phyloP scores from a whole-genome alignment of 768 basidiomycete genomes.

The Holtermanniella nyarrowii region DNA sequence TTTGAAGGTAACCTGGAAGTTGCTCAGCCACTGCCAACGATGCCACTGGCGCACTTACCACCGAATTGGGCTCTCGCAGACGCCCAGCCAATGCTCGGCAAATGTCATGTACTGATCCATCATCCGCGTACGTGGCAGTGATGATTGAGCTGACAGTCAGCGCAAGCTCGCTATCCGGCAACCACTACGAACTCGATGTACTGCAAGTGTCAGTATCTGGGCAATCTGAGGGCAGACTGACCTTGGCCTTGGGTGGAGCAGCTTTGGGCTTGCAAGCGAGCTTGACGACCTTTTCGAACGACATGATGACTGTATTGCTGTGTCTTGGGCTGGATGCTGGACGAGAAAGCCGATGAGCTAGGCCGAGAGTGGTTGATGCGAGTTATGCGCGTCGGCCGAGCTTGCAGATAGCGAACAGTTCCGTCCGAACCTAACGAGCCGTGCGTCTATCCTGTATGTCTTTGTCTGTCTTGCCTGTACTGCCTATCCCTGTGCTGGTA shows the following conservation, averaged over 20 bases:
- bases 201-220: constrained; percentile 43
- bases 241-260: constrained; percentile 91
- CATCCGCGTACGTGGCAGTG: constrained; percentile 91
- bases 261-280: constrained; percentile 95
- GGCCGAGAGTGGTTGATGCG: too few species aligned
- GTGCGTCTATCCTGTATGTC: too few species aligned
- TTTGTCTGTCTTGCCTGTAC: too few species aligned
- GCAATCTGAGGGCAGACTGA: constrained; percentile 36
- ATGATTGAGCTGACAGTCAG: constrained; percentile 56
- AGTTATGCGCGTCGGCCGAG: too few species aligned
- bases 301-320: too few species aligned
- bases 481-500: too few species aligned
- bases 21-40: background rate
- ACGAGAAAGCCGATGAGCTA: too few species aligned
- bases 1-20: constrained; percentile 98
- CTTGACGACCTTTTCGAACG: constrained; percentile 65
- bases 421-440: too few species aligned
- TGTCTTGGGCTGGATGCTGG: too few species aligned
- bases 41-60: constrained; percentile 48
- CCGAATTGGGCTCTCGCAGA: constrained; percentile 80
- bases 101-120: constrained; percentile 85
- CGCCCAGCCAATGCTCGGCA: constrained; percentile 75
- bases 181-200: constrained; percentile 59
- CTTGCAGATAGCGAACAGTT: too few species aligned
- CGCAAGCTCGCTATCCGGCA: background rate